Evolutionary conservation across 1,284 basidiomycete species (phyloP).

Genomic region (Ganoderma resinaceum): DNA sequence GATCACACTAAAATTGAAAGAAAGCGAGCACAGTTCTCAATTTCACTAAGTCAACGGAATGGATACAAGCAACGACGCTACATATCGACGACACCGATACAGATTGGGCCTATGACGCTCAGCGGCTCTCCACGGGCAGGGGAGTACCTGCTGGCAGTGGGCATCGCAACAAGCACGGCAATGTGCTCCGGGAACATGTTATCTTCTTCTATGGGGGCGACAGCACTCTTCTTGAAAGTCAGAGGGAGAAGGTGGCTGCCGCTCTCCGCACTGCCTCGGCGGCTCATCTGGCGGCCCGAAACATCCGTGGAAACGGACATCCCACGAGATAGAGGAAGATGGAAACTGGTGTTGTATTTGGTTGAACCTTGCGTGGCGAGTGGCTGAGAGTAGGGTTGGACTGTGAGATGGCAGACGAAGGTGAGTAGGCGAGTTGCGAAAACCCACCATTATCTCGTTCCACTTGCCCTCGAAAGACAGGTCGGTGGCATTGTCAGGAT

Average conservation of each 20-base stretch:
- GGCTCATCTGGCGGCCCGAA: not conserved
- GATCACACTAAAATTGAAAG: not conserved
- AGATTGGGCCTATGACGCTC: not conserved
- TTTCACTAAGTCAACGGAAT: not conserved
- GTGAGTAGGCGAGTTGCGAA: no score
- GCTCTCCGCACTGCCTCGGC: not conserved
- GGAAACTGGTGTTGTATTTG: not conserved
- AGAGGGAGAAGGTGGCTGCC: not conserved
- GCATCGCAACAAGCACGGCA: slow-evolving; percentile 4
- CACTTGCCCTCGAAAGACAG: slow-evolving; percentile 1
- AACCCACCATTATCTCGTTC: slow-evolving; percentile 17
- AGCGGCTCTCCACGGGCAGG: not conserved
- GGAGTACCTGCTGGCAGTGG: not conserved
- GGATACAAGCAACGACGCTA: not conserved
- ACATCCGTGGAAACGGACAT: not conserved
- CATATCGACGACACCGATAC: not conserved
- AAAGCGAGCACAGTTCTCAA: not conserved
- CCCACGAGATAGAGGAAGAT: not conserved
- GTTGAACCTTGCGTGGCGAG: not conserved
- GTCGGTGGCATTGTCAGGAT: not conserved
- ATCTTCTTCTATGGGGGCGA: not conserved
- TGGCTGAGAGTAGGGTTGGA: not conserved
- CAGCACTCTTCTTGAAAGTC: not conserved
- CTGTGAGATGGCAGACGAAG: not conserved
- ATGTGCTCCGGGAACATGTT: not conserved